Conservation (phyloP, 2,329 filamentous ascomycete species). For the Colletotrichum euphorbiae region DNA sequence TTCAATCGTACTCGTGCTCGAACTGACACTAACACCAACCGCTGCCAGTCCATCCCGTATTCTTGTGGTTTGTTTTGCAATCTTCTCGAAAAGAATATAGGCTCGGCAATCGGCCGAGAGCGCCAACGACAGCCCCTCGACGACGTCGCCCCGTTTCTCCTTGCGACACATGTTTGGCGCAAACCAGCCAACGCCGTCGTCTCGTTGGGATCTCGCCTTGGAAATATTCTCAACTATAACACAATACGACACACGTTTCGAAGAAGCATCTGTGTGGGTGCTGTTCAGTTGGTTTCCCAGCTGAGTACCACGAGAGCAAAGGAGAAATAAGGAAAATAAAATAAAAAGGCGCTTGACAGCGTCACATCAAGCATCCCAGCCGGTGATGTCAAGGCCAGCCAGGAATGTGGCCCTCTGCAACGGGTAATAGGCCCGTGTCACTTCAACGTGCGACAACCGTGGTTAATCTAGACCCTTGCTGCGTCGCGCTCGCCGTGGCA, state of each 20-base stretch:
- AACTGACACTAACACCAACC: neutral
- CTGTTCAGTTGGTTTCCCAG: constrained; percentile 7
- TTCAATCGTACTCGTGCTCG: neutral
- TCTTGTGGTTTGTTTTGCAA: constrained; percentile 22
- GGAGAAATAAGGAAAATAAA: neutral
- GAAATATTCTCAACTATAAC: constrained; percentile 1
- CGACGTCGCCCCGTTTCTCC: constrained; percentile 10
- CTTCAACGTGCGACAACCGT: constrained; percentile 31
- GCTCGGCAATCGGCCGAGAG: constrained; percentile 11
- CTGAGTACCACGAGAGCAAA: neutral
- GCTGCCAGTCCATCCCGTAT: neutral
- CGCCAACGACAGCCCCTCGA: constrained; percentile 19
- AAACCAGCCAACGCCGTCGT: constrained; percentile 13
- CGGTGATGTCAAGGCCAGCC: constrained; percentile 35
- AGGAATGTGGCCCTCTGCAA: constrained; percentile 20
- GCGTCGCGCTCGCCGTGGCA: constrained; percentile 29
- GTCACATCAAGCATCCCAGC: constrained; percentile 30
- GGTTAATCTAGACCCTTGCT: constrained; percentile 26
- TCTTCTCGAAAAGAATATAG: constrained; percentile 4
- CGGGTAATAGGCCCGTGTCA: constrained; percentile 37
- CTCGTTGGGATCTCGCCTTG: constrained; percentile 13
- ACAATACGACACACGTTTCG: constrained; percentile 21
- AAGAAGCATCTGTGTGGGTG: constrained; percentile 5
- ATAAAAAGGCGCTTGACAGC: constrained; percentile 2
- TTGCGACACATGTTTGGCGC: constrained; percentile 32